Percentiles rank a stretch among this genome's conserved stretches.
Evolutionary conservation across 768 basidiomycete genomes (phyloP).

Genomic region (Suillus alpinus): DNA sequence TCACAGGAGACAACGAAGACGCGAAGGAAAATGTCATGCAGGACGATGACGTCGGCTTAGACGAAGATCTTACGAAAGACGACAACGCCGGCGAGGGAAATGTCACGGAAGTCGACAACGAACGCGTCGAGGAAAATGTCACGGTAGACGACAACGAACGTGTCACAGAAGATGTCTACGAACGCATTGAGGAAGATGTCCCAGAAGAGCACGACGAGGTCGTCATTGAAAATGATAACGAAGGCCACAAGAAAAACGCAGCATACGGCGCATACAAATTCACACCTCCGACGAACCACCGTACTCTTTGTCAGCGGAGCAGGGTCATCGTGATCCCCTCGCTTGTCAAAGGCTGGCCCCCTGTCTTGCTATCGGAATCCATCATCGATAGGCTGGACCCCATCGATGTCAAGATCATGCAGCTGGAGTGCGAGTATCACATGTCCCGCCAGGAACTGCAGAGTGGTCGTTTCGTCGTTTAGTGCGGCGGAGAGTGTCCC

Average conservation of each 20-base stretch:
- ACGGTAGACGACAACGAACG: too few species aligned
- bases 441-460: neutral
- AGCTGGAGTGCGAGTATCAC: neutral
- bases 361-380: neutral
- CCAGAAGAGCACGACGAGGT: neutral
- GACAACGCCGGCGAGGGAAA: too few species aligned
- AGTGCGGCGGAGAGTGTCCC: neutral
- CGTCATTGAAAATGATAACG: neutral
- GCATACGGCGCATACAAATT: neutral
- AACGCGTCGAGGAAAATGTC: too few species aligned
- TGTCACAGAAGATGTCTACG: too few species aligned
- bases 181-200: neutral
- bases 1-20: too few species aligned
- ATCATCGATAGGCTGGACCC: neutral
- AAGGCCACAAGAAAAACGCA: neutral
- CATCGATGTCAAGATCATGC: neutral
- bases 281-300: neutral
- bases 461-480: neutral
- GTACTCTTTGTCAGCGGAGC: neutral
- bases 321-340: neutral
- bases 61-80: neutral
- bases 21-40: too few species aligned
- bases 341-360: neutral
- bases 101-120: too few species aligned
- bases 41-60: too few species aligned